These are phyloP conservation scores for Penicillium chermesinum DNA, from an alignment of 495 filamentous ascomycete genomes.

Conservation along the genomic window DNA sequence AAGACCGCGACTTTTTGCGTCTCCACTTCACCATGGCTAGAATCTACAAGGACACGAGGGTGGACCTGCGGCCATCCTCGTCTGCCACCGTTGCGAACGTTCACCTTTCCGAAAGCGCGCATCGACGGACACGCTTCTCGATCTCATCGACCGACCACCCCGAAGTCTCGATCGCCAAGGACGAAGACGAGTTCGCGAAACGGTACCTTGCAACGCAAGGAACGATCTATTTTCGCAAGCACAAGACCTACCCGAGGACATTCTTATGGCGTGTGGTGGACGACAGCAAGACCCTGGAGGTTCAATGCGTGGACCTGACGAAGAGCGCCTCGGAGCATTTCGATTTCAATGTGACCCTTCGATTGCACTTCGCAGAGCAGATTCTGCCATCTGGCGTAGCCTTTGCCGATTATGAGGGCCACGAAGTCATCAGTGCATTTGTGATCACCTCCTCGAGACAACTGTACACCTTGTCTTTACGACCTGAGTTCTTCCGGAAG, in stretches of 20 bases:
- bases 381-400: slow-evolving; percentile 73
- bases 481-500: slow-evolving; percentile 73
- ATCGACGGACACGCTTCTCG: slow-evolving; percentile 42
- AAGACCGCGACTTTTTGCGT: slow-evolving; percentile 19
- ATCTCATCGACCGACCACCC: slow-evolving; percentile 33
- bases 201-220: slow-evolving; percentile 71
- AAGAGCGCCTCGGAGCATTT: slow-evolving; percentile 58
- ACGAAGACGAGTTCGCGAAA: slow-evolving; percentile 68
- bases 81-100: slow-evolving; percentile 66
- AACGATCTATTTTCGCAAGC: slow-evolving; percentile 76
- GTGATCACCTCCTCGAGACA: slow-evolving; percentile 72
- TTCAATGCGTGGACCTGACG: slow-evolving; percentile 76
- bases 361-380: slow-evolving; percentile 65
- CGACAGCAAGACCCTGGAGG: slow-evolving; percentile 70
- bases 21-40: slow-evolving; percentile 39
- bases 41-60: slow-evolving; percentile 80
- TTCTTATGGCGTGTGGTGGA: slow-evolving; percentile 90
- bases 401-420: slow-evolving; percentile 70
- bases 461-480: slow-evolving; percentile 73
- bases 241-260: slow-evolving; percentile 67
- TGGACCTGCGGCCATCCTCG: slow-evolving; percentile 72
- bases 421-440: slow-evolving; percentile 74
- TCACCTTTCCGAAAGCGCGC: slow-evolving; percentile 56
- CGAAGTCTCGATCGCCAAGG: slow-evolving; percentile 46
- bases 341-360: slow-evolving; percentile 66